Evolutionary conservation across 1,284 basidiomycete genomes (phyloP).

Genomic region (Volvariella volvacea): DNA sequence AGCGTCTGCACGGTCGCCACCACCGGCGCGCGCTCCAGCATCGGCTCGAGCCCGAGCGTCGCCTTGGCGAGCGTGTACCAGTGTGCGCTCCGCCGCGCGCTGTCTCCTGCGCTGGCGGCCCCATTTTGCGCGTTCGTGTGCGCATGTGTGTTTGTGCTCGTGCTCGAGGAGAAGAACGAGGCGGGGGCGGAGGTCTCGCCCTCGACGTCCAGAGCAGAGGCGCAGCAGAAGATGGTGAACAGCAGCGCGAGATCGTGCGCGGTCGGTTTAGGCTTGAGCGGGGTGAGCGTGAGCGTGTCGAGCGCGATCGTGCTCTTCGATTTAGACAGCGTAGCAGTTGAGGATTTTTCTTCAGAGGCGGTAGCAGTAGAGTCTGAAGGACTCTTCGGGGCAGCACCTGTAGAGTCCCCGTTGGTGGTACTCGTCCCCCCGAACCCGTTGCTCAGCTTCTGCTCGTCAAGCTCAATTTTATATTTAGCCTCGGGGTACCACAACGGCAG

Average conservation of each 20-base stretch:
- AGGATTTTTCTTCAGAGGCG: neutral
- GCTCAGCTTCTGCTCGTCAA: slow-evolving; percentile 20
- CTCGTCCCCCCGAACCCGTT: slow-evolving; percentile 5
- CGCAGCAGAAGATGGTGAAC: slow-evolving; percentile 52
- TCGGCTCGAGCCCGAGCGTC: slow-evolving; percentile 55
- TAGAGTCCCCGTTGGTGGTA: neutral
- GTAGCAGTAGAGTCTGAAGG: neutral
- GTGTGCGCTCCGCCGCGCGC: slow-evolving; percentile 20
- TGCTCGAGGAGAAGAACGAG: too few species aligned
- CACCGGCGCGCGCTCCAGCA: slow-evolving; percentile 59
- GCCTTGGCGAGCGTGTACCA: slow-evolving; percentile 53
- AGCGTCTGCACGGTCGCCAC: slow-evolving; percentile 64
- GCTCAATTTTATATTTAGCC: too few species aligned
- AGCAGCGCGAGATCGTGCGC: slow-evolving; percentile 54
- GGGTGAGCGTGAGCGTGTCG: slow-evolving; percentile 6
- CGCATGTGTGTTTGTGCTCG: too few species aligned
- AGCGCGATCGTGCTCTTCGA: neutral
- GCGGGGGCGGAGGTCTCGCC: slow-evolving; percentile 40
- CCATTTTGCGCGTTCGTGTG: too few species aligned
- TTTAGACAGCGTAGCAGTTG: too few species aligned
- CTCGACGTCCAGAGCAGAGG: slow-evolving; percentile 43
- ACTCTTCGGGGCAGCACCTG: neutral
- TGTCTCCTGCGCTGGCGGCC: too few species aligned
- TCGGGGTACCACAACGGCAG: slow-evolving; percentile 62
- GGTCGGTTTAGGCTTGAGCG: slow-evolving; percentile 19